phyloP scores from a whole-genome alignment of 1,284 basidiomycete genomes.

The Anthracocystis walkeri region DNA sequence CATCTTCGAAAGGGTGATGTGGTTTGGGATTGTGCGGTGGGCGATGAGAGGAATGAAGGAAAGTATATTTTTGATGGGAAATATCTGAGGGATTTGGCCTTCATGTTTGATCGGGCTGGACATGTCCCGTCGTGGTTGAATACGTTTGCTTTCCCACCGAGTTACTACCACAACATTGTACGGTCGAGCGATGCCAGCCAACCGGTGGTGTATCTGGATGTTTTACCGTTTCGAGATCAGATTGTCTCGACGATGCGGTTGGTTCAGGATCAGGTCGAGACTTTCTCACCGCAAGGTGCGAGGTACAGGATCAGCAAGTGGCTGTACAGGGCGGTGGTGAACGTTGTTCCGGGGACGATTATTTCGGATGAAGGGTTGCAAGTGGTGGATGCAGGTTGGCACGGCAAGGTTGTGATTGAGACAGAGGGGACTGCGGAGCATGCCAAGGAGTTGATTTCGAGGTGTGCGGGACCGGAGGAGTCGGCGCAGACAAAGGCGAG shows the following conservation, averaged over 20 bases:
- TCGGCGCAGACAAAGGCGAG: slow-evolving; percentile 48
- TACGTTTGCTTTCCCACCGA: slow-evolving; percentile 67
- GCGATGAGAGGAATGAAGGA: slow-evolving; percentile 60
- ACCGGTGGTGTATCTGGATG: slow-evolving; percentile 65
- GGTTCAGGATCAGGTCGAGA: slow-evolving; percentile 69
- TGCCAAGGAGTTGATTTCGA: slow-evolving; percentile 57
- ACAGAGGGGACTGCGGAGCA: slow-evolving; percentile 67
- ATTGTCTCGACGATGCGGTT: slow-evolving; percentile 68
- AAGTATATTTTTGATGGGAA: slow-evolving; percentile 70
- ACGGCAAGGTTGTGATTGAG: slow-evolving; percentile 61
- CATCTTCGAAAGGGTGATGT: slow-evolving; percentile 69
- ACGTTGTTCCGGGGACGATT: slow-evolving; percentile 52
- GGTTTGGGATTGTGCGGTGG: slow-evolving; percentile 69
- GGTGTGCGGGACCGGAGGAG: slow-evolving; percentile 58
- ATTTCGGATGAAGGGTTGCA: slow-evolving; percentile 52
- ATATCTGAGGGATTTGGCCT: slow-evolving; percentile 66
- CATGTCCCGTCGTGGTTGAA: slow-evolving; percentile 71
- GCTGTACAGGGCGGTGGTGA: slow-evolving; percentile 70
- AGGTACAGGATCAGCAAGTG: slow-evolving; percentile 70
- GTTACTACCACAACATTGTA: slow-evolving; percentile 70
- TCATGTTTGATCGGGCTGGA: slow-evolving; percentile 67
- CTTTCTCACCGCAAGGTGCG: slow-evolving; percentile 66
- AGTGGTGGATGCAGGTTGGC: slow-evolving; percentile 55
- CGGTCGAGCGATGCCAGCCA: slow-evolving; percentile 50
- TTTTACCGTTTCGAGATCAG: slow-evolving; percentile 66